Percentiles rank a stretch among this genome's conserved stretches.
These are phyloP conservation scores for Guyanaporus albipodus DNA, from an alignment of 768 basidiomycete species.

Conservation along the genomic window DNA sequence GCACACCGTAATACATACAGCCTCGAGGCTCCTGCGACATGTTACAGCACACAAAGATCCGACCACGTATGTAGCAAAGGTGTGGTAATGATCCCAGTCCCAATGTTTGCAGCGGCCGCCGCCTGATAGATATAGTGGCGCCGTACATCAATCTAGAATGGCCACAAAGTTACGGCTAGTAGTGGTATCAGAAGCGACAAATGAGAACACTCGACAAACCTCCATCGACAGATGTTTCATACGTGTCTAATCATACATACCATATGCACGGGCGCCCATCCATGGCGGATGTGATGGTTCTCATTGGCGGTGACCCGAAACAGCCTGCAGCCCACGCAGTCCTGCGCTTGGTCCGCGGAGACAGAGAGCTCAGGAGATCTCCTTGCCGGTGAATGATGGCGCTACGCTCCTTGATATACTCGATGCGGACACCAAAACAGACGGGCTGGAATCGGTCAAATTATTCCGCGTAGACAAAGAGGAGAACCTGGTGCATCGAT, in stretches of 20 bases:
- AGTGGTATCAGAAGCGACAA: conserved; percentile 5
- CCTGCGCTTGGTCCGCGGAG: conserved; percentile 25
- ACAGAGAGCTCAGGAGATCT: conserved; percentile 3
- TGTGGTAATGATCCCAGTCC: conserved; percentile 22
- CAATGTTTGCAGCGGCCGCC: too few relatives aligned
- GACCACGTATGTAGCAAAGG: conserved; percentile 11
- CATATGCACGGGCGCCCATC: conserved; percentile 24
- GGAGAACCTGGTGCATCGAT: background rate
- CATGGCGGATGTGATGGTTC: conserved; percentile 19
- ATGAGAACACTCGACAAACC: conserved; percentile 12
- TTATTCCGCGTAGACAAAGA: conserved; percentile 9
- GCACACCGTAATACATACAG: conserved; percentile 3
- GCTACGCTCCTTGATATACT: background rate
- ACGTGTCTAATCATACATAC: conserved; percentile 10
- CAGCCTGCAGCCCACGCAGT: conserved; percentile 14
- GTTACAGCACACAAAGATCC: conserved; percentile 20
- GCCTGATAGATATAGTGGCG: conserved; percentile 11
- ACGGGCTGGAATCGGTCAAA: conserved; percentile 2
- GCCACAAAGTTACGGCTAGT: conserved; percentile 13
- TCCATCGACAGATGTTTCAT: conserved; percentile 19
- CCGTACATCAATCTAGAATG: conserved; percentile 16
- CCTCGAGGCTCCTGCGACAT: conserved; percentile 12
- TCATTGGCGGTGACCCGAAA: conserved; percentile 10
- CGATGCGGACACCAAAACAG: background rate
- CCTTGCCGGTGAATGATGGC: conserved; percentile 8